Conservation (phyloP, 257 asterid species). For the Capsicum pubescens region DNA sequence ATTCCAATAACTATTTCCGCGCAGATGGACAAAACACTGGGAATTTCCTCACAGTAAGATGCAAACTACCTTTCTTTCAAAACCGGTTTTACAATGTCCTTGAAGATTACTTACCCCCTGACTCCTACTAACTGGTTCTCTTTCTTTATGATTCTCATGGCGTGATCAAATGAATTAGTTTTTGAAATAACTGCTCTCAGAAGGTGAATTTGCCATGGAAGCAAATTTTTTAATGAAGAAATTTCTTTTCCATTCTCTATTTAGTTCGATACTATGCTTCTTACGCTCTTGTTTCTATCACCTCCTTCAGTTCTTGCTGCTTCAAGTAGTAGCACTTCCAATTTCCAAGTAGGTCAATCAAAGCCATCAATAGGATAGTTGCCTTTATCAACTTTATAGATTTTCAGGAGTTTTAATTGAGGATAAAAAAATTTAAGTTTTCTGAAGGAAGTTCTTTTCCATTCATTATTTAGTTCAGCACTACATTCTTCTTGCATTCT, state of each 20-base stretch:
- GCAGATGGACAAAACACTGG: constrained; percentile 88
- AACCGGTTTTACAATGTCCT: not conserved
- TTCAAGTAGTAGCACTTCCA: not conserved
- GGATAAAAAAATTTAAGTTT: not conserved
- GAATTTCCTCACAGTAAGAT: constrained; percentile 78
- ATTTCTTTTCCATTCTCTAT: not conserved
- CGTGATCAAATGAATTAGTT: constrained; percentile 17
- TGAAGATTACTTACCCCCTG: not conserved
- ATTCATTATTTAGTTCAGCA: not conserved
- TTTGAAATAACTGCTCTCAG: constrained; percentile 8
- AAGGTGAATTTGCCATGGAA: not conserved
- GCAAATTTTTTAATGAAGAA: not conserved
- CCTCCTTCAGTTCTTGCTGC: constrained; percentile 10
- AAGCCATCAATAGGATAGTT: not conserved
- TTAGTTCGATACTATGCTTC: not conserved
- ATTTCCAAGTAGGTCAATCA: not conserved
- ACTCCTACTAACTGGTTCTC: not conserved
- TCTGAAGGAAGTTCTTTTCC: not conserved
- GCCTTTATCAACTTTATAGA: not conserved
- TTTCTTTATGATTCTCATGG: not conserved
- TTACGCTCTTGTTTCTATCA: not conserved
- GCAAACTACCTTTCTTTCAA: not conserved
- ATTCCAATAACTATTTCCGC: constrained; percentile 63
- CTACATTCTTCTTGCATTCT: not conserved
- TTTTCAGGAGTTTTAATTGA: not conserved